These are phyloP conservation scores for Claviceps purpurea DNA, from an alignment of 2,329 filamentous ascomycete genomes.

Conservation along the genomic window DNA sequence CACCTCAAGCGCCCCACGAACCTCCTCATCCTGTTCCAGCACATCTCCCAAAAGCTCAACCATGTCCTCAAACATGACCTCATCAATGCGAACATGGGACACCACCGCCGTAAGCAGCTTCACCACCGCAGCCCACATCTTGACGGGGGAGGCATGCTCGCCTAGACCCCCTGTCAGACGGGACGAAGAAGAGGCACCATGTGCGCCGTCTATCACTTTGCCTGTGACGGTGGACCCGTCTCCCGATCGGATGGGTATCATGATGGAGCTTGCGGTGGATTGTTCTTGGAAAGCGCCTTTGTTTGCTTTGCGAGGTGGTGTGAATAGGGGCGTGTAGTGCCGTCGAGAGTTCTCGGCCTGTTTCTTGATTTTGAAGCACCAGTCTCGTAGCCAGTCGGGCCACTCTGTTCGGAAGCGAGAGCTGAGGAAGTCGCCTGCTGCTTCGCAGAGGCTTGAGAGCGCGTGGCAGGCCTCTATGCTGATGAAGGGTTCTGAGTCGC, in stretches of 20 bases:
- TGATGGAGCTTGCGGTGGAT: conserved; percentile 9
- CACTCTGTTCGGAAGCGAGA: conserved; percentile 65
- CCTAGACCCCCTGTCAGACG: conserved; percentile 30
- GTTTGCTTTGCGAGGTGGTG: not conserved
- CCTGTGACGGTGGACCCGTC: conserved; percentile 10
- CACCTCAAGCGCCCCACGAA: conserved; percentile 44
- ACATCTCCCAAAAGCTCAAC: conserved; percentile 45
- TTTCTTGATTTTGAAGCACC: conserved; percentile 31
- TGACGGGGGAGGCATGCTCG: conserved; percentile 45
- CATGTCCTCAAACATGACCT: conserved; percentile 59
- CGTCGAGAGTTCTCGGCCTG: conserved; percentile 18
- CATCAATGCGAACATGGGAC: conserved; percentile 48
- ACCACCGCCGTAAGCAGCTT: conserved; percentile 47
- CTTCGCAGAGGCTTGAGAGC: conserved; percentile 52
- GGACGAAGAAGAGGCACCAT: not conserved
- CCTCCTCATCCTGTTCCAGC: conserved; percentile 30
- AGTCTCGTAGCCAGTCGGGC: conserved; percentile 38
- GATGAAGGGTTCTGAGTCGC: conserved; percentile 55
- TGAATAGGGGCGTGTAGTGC: conserved; percentile 2
- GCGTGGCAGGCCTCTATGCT: conserved; percentile 56
- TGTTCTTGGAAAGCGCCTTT: not conserved
- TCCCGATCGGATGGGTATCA: conserved; percentile 20
- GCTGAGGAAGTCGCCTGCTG: conserved; percentile 69
- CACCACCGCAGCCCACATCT: conserved; percentile 51
- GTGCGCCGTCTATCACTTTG: not conserved